Evolutionary conservation across 768 basidiomycete species (phyloP).

Genomic region (Leccinum variicolor): DNA sequence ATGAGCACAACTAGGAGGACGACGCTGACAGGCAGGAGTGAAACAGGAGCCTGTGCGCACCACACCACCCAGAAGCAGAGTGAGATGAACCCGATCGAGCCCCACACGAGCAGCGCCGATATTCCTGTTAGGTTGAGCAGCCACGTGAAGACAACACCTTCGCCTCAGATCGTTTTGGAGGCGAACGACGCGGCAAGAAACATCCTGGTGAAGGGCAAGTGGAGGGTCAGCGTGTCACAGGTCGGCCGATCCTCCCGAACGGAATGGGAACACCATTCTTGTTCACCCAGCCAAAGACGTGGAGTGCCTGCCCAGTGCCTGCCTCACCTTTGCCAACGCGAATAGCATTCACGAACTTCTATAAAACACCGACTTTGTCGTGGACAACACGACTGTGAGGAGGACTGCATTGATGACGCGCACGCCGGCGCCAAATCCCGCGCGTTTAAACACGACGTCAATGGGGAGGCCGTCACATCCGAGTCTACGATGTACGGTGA

Average conservation of each 20-base stretch:
- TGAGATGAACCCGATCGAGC: constrained; percentile 50
- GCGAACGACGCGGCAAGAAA: constrained; percentile 48
- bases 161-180: constrained; percentile 55
- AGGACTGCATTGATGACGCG: constrained; percentile 67
- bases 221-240: neutral
- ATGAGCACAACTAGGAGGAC: constrained; percentile 47
- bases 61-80: constrained; percentile 65
- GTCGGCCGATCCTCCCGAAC: neutral
- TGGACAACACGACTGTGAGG: constrained; percentile 61
- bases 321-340: constrained; percentile 57
- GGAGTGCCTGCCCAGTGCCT: constrained; percentile 45
- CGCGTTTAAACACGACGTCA: constrained; percentile 64
- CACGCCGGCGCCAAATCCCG: constrained; percentile 56
- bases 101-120: constrained; percentile 67
- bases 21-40: constrained; percentile 47
- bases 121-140: constrained; percentile 64
- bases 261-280: constrained; percentile 61
- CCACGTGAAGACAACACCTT: constrained; percentile 54
- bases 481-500: constrained; percentile 30
- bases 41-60: constrained; percentile 50
- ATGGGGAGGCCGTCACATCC: constrained; percentile 54
- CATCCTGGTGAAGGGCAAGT: constrained; percentile 32
- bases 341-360: constrained; percentile 60
- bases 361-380: constrained; percentile 64
- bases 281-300: constrained; percentile 61